Evolutionary conservation across 768 basidiomycete species (phyloP).

Genomic region (Leccinum aurantiacum): DNA sequence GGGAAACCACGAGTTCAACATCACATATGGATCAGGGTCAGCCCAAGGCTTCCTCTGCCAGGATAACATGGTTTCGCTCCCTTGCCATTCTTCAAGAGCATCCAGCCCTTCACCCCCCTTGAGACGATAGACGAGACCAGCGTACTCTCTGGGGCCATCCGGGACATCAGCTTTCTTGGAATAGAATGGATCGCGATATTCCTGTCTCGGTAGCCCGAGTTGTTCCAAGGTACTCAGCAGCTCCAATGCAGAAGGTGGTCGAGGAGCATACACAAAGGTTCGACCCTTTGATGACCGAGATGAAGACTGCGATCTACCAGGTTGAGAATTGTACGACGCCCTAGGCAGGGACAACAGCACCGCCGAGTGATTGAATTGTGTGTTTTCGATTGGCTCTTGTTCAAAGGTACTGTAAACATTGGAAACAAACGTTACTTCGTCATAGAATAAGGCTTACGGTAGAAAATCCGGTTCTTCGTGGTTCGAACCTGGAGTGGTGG

Average conservation of each 20-base stretch:
- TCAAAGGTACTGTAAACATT: slow-evolving; percentile 15
- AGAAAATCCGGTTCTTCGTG: slow-evolving; percentile 17
- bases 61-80: slow-evolving; percentile 6
- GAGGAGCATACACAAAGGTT: slow-evolving; percentile 44
- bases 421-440: background rate
- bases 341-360: slow-evolving; percentile 1
- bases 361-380: background rate
- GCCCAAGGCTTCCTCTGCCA: too few relatives aligned
- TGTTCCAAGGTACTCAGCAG: slow-evolving; percentile 45
- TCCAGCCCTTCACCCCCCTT: slow-evolving; percentile 61
- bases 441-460: slow-evolving; percentile 14
- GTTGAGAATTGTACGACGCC: slow-evolving; percentile 21
- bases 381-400: slow-evolving; percentile 5
- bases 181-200: slow-evolving; percentile 82
- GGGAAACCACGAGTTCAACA: too few relatives aligned
- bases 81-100: slow-evolving; percentile 61
- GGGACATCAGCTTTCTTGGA: slow-evolving; percentile 72
- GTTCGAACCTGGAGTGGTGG: background rate
- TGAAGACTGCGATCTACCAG: slow-evolving; percentile 5
- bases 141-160: slow-evolving; percentile 68
- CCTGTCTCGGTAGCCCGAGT: slow-evolving; percentile 51
- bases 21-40: too few relatives aligned
- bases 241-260: slow-evolving; percentile 51
- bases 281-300: slow-evolving; percentile 1
- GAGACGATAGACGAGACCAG: slow-evolving; percentile 71